A percentile compares a stretch with the other conserved stretches of the same genome.
These are phyloP conservation scores for Coix lacrymajobi DNA, from an alignment of 176 grass and related monocot species.

Conservation along the genomic window DNA sequence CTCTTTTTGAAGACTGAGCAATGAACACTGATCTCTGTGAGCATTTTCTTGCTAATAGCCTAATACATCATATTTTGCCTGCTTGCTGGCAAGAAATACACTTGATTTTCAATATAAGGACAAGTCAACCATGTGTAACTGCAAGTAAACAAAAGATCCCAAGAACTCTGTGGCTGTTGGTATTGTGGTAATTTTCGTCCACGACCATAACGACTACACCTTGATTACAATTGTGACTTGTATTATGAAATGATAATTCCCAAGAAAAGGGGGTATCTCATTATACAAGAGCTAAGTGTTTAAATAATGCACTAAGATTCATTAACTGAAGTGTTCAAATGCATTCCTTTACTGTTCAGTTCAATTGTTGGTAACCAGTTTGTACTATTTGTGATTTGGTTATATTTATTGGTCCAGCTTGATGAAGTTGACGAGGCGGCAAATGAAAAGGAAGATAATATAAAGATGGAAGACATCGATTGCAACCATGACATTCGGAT, in stretches of 20 bases:
- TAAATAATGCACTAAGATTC: neutral
- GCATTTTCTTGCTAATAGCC: neutral
- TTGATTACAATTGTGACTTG: neutral
- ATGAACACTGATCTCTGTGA: slow-evolving; percentile 11
- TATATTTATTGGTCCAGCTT: slow-evolving; percentile 40
- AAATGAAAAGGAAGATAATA: slow-evolving; percentile 41
- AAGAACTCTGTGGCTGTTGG: neutral
- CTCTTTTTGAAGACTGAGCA: slow-evolving; percentile 11
- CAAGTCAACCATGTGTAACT: neutral
- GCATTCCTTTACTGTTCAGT: slow-evolving; percentile 15
- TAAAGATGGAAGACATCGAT: slow-evolving; percentile 37
- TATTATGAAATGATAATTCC: neutral
- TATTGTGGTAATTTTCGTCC: neutral
- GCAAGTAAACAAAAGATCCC: neutral
- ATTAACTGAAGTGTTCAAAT: neutral
- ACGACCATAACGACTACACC: neutral
- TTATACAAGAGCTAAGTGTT: neutral
- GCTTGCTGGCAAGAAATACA: slow-evolving; percentile 7
- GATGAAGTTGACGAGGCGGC: slow-evolving; percentile 35
- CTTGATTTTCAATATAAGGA: neutral
- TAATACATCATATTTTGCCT: neutral
- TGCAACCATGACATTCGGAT: slow-evolving; percentile 73
- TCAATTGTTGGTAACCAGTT: slow-evolving; percentile 9
- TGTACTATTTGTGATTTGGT: slow-evolving; percentile 2
- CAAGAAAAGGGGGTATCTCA: neutral